A percentile compares a stretch with the other conserved stretches of the same genome.
Conservation (phyloP, 108 stramenopile species). For the Nitzschia sp. region DNA sequence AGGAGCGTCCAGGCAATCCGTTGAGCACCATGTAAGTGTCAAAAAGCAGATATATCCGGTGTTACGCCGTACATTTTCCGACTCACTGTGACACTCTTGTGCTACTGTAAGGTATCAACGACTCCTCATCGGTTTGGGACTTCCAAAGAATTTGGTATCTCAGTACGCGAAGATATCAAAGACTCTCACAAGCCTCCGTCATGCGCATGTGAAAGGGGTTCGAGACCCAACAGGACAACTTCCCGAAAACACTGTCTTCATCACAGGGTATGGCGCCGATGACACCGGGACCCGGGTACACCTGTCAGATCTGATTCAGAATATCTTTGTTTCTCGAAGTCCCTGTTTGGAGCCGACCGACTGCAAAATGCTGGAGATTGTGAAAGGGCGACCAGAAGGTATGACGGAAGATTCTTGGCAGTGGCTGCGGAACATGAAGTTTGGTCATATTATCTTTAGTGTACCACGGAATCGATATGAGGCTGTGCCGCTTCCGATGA, state of each 20-base stretch:
- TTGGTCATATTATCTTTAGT: conserved; percentile 4
- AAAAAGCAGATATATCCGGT: too few species aligned
- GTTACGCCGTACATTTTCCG: too few species aligned
- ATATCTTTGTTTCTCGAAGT: conserved; percentile 5
- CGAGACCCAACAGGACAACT: conserved; percentile 10
- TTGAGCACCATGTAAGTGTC: conserved; percentile 10
- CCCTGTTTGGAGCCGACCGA: conserved; percentile 15
- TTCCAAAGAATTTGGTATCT: background rate
- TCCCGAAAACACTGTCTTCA: conserved; percentile 6
- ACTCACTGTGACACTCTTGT: conserved; percentile 15
- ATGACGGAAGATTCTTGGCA: conserved; percentile 9
- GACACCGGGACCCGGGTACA: background rate
- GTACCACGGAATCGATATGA: background rate
- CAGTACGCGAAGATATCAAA: background rate
- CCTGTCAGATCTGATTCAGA: background rate
- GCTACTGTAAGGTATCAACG: background rate
- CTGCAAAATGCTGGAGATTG: background rate
- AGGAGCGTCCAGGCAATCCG: background rate
- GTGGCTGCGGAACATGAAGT: conserved; percentile 7
- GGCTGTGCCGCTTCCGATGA: background rate
- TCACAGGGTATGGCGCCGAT: background rate
- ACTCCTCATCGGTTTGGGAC: conserved; percentile 4
- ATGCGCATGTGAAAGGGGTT: conserved; percentile 12
- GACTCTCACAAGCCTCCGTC: background rate
- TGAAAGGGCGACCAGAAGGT: background rate